Percentiles rank a stretch among this genome's conserved stretches.
These are phyloP conservation scores for Acanthamoeba triangularis DNA, from an alignment of 208 protist genomes.

Conservation along the genomic window DNA sequence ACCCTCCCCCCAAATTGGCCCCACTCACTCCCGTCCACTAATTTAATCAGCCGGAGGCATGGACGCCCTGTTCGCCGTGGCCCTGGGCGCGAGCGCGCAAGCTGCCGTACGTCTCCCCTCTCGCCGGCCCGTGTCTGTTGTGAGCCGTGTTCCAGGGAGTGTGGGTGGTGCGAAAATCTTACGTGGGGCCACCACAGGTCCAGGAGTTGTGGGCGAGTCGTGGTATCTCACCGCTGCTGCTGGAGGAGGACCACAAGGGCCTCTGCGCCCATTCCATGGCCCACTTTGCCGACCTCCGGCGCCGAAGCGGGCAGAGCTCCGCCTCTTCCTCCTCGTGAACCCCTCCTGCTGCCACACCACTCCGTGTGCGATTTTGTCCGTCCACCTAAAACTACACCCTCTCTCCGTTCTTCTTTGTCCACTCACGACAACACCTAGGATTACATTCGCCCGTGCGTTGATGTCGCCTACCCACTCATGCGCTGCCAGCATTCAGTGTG, in stretches of 20 bases:
- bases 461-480: neutral
- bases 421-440: neutral
- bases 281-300: neutral
- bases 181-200: neutral
- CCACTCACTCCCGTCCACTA: neutral
- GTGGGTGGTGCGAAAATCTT: neutral
- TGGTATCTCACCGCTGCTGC: neutral
- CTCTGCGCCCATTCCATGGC: neutral
- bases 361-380: too few relatives aligned
- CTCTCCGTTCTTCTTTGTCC: neutral
- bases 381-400: neutral
- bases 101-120: neutral
- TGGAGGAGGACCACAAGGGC: constrained; percentile 60
- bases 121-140: neutral
- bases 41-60: constrained; percentile 20
- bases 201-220: neutral
- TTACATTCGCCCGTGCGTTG: neutral
- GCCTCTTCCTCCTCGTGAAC: neutral
- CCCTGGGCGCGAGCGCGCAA: neutral
- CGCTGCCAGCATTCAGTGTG: constrained; percentile 42
- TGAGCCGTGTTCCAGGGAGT: neutral
- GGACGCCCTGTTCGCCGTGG: constrained; percentile 60
- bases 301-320: neutral
- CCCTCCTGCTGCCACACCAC: too few relatives aligned
- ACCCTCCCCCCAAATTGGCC: too few relatives aligned